A percentile compares a stretch with the other conserved stretches of the same genome.
These are phyloP conservation scores for Talaromyces albobiverticillius DNA, from an alignment of 2,329 filamentous ascomycete genomes.

Conservation along the genomic window DNA sequence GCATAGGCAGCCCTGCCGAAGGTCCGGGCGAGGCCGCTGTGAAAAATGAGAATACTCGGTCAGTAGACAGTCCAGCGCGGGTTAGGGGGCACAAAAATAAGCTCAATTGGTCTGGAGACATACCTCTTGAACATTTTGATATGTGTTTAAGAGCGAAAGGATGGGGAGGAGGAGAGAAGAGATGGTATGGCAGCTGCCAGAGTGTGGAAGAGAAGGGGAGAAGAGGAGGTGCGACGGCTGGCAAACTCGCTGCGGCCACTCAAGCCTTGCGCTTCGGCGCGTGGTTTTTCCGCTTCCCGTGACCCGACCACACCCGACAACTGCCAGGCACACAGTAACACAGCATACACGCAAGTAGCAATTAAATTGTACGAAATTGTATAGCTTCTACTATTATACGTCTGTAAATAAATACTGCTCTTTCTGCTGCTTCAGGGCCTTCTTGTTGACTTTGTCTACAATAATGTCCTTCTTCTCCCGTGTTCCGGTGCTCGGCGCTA, in stretches of 20 bases:
- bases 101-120: slow-evolving; percentile 27
- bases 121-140: slow-evolving; percentile 63
- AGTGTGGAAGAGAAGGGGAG: slow-evolving; percentile 22
- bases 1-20: slow-evolving; percentile 59
- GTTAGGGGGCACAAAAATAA: slow-evolving; percentile 16
- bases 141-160: slow-evolving; percentile 45
- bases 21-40: slow-evolving; percentile 64
- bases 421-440: no score
- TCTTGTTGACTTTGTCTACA: no score
- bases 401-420: no score
- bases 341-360: no score
- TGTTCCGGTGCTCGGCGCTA: not conserved
- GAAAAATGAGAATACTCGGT: slow-evolving; percentile 25
- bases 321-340: no score
- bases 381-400: no score
- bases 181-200: slow-evolving; percentile 18
- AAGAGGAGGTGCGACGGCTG: slow-evolving; percentile 7
- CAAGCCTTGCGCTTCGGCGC: slow-evolving; percentile 1
- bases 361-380: no score
- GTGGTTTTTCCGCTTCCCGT: slow-evolving; percentile 11
- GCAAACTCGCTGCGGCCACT: slow-evolving; percentile 1
- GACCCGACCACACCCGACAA: slow-evolving; percentile 15
- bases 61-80: slow-evolving; percentile 25
- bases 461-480: no score
- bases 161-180: slow-evolving; percentile 27